phyloP scores from a whole-genome alignment of 2,329 filamentous ascomycete species.

The Neofusicoccum cordaticola region DNA sequence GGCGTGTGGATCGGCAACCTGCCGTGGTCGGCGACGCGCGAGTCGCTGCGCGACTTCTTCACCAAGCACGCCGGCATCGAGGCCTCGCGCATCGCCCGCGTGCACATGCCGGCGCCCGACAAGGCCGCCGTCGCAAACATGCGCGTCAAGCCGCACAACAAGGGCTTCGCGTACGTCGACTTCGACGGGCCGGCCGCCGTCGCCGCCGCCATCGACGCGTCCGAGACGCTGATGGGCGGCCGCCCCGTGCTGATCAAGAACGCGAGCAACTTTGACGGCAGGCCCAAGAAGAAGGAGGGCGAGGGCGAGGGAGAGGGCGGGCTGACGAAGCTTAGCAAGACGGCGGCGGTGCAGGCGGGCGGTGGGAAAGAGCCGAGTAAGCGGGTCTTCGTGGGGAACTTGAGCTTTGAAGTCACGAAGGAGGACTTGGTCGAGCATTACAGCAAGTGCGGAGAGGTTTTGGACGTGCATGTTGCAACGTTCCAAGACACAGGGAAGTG shows the following conservation, averaged over 20 bases:
- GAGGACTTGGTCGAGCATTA: slow-evolving; percentile 81
- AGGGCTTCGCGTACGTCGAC: slow-evolving; percentile 95
- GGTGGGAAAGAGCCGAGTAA: slow-evolving; percentile 66
- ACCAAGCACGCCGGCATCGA: slow-evolving; percentile 59
- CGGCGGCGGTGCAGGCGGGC: slow-evolving; percentile 19
- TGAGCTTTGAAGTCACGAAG: slow-evolving; percentile 57
- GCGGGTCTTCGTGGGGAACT: slow-evolving; percentile 73
- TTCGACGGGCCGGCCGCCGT: slow-evolving; percentile 69
- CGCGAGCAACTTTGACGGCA: slow-evolving; percentile 83
- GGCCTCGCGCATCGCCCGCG: slow-evolving; percentile 72
- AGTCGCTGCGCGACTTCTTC: slow-evolving; percentile 77
- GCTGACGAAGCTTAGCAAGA: slow-evolving; percentile 6
- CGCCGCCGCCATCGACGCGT: slow-evolving; percentile 76
- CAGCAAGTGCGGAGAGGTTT: slow-evolving; percentile 76
- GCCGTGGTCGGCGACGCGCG: slow-evolving; percentile 73
- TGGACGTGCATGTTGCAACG: slow-evolving; percentile 83
- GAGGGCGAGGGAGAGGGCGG: slow-evolving; percentile 39
- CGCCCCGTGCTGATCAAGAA: slow-evolving; percentile 91
- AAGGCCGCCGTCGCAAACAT: slow-evolving; percentile 34
- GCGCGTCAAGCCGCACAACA: slow-evolving; percentile 65
- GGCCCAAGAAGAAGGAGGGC: slow-evolving; percentile 64
- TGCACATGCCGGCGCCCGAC: slow-evolving; percentile 69
- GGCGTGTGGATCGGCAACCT: slow-evolving; percentile 97
- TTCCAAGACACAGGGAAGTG: slow-evolving; percentile 98
- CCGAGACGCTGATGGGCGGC: slow-evolving; percentile 75